Conservation (phyloP, 2,329 filamentous ascomycete species). For the Clarireedia homoeocarpa region DNA sequence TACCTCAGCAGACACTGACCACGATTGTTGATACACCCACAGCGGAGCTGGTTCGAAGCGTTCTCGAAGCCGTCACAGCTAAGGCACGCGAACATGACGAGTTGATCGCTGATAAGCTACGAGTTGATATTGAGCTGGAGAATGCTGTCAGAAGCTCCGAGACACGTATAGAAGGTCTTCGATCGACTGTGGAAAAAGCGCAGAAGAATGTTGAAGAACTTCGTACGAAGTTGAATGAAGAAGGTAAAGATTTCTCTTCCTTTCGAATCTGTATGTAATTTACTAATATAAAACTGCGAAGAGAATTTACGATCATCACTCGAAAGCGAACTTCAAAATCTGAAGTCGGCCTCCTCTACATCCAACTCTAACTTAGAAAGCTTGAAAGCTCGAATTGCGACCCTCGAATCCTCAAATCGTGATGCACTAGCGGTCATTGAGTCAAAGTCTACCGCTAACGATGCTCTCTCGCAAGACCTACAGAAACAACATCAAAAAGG, state of each 20-base stretch:
- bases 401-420: conserved; percentile 85
- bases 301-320: conserved; percentile 69
- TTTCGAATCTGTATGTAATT: background rate
- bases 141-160: conserved; percentile 80
- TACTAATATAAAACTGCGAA: conserved; percentile 29
- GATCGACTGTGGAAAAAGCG: conserved; percentile 73
- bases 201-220: conserved; percentile 77
- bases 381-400: conserved; percentile 73
- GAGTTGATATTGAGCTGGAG: conserved; percentile 86
- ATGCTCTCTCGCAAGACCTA: conserved; percentile 78
- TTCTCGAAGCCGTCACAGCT: conserved; percentile 65
- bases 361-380: conserved; percentile 68
- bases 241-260: conserved; percentile 52
- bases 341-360: conserved; percentile 68
- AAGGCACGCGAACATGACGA: conserved; percentile 80
- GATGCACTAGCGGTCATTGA: conserved; percentile 86
- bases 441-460: conserved; percentile 79
- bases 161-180: conserved; percentile 72
- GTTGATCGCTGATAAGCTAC: conserved; percentile 79
- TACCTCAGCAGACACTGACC: conserved; percentile 57
- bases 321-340: conserved; percentile 71
- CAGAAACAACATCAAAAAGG: conserved; percentile 84
- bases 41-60: conserved; percentile 63
- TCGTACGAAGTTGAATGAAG: conserved; percentile 70
- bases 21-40: conserved; percentile 62